Conservation (phyloP, 2,329 filamentous ascomycete genomes). For the Fusarium torulosum region DNA sequence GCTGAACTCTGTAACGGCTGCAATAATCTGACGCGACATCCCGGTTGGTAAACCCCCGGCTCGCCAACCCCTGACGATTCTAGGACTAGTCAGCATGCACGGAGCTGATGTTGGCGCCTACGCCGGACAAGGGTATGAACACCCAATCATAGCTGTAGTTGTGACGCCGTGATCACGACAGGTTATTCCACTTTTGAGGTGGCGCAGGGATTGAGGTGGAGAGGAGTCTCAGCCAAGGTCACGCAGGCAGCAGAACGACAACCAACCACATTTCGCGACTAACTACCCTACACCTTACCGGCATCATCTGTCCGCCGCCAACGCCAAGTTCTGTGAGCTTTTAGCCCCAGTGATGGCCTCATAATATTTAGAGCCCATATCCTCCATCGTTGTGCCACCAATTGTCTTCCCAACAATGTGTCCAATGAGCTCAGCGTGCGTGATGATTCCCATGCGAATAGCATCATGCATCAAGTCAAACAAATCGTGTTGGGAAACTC, state of each 20-base stretch:
- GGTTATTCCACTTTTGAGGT: not conserved
- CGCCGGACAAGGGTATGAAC: not conserved
- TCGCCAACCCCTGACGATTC: too few relatives aligned
- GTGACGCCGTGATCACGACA: not conserved
- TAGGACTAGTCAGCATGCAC: not conserved
- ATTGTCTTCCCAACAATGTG: constrained; percentile 9
- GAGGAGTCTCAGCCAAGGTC: not conserved
- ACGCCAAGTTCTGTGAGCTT: not conserved
- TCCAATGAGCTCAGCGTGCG: constrained; percentile 5
- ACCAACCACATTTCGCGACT: not conserved
- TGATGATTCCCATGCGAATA: not conserved
- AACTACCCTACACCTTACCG: not conserved
- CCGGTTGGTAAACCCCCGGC: too few relatives aligned
- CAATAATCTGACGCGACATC: too few relatives aligned
- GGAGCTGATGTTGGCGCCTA: not conserved
- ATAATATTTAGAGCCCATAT: constrained; percentile 16
- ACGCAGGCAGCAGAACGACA: not conserved
- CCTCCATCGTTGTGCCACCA: constrained; percentile 6
- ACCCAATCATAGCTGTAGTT: not conserved
- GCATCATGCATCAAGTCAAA: constrained; percentile 20
- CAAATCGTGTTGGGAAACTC: constrained; percentile 6
- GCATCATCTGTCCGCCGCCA: not conserved
- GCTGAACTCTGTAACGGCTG: not conserved
- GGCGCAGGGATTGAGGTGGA: not conserved
- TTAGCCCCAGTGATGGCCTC: constrained; percentile 13